Conservation (phyloP, 2,329 filamentous ascomycete genomes). For the Claviceps humidiphila region DNA sequence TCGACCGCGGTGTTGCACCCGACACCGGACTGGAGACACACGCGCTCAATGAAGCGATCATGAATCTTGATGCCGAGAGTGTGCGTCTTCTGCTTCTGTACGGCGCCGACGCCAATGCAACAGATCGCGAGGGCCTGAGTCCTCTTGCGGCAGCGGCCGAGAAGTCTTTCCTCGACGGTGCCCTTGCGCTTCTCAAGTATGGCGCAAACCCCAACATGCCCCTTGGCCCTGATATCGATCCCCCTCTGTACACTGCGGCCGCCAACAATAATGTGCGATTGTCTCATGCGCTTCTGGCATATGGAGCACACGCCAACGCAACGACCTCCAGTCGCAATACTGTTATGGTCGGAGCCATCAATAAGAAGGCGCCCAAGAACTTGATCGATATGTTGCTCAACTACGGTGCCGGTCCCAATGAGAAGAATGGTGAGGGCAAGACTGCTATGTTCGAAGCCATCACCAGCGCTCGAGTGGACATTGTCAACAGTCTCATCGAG, state of each 20-base stretch:
- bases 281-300: constrained; percentile 45
- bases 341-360: constrained; percentile 45
- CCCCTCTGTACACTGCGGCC: constrained; percentile 39
- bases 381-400: constrained; percentile 46
- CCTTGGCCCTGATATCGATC: constrained; percentile 36
- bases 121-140: constrained; percentile 34
- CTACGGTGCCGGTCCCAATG: constrained; percentile 45
- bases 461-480: constrained; percentile 38
- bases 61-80: constrained; percentile 36
- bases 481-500: constrained; percentile 36
- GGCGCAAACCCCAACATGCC: constrained; percentile 44
- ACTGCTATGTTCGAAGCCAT: constrained; percentile 52
- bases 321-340: constrained; percentile 45
- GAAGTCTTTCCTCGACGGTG: constrained; percentile 40
- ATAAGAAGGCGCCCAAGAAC: constrained; percentile 39
- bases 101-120: constrained; percentile 41
- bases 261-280: constrained; percentile 41
- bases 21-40: constrained; percentile 32
- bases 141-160: constrained; percentile 39
- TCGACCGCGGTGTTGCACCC: constrained; percentile 43
- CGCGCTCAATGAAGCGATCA: constrained; percentile 39
- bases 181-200: constrained; percentile 49
- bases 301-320: constrained; percentile 45
- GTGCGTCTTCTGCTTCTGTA: constrained; percentile 43
- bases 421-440: constrained; percentile 47